A percentile compares a stretch with the other conserved stretches of the same genome.
These are phyloP conservation scores for Trametes cinnabarina DNA, from an alignment of 768 basidiomycete genomes.

Conservation along the genomic window DNA sequence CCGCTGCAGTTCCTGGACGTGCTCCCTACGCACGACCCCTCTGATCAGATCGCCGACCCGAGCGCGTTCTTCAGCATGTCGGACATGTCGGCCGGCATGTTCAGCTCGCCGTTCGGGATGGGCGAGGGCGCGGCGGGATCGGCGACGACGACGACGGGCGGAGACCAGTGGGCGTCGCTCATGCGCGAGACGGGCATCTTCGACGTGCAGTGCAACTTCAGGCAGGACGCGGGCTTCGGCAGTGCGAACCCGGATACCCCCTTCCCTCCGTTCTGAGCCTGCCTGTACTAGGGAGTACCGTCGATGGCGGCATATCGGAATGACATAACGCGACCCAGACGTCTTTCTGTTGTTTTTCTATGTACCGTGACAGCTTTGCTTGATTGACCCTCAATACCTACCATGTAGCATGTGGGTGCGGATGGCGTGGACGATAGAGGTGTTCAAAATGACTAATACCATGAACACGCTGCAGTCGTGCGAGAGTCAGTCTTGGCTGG, in stretches of 20 bases:
- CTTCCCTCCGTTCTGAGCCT: not conserved
- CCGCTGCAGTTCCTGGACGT: constrained; percentile 11
- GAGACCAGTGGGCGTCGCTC: constrained; percentile 65
- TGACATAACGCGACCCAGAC: no score
- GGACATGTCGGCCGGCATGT: constrained; percentile 33
- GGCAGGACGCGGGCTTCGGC: not conserved
- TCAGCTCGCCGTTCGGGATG: constrained; percentile 39
- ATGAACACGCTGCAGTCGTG: no score
- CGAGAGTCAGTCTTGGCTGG: no score
- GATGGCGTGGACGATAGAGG: not conserved
- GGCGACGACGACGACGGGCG: constrained; percentile 38
- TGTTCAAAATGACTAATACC: no score
- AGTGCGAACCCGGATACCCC: not conserved
- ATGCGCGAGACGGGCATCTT: constrained; percentile 62
- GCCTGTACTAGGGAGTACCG: not conserved
- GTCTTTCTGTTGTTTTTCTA: not conserved
- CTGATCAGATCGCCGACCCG: constrained; percentile 9
- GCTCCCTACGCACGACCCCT: not conserved
- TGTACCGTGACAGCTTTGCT: not conserved
- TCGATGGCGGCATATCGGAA: no score
- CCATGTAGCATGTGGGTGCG: not conserved
- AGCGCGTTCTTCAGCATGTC: constrained; percentile 26
- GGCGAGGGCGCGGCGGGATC: no score
- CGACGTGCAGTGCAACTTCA: constrained; percentile 30
- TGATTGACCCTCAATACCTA: not conserved